These are phyloP conservation scores for Ogataea pignaliae DNA, from an alignment of 805 yeast species.

Conservation along the genomic window DNA sequence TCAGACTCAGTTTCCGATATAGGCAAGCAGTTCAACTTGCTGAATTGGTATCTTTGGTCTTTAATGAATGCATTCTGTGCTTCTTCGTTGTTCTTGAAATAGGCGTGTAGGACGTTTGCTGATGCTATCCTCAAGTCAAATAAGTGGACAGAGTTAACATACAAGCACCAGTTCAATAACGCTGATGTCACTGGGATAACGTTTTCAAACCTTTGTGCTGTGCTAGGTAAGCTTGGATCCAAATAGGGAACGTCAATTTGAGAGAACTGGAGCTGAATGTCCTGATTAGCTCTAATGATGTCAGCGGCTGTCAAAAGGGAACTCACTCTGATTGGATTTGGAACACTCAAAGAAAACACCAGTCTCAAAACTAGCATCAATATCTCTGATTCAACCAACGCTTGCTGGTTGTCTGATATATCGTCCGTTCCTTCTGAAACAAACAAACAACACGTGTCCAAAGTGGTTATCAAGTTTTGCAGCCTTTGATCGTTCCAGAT, in stretches of 20 bases:
- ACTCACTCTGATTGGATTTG: conserved; percentile 58
- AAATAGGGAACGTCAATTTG: conserved; percentile 89
- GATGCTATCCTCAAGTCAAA: conserved; percentile 82
- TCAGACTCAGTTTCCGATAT: conserved; percentile 10
- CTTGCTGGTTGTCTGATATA: conserved; percentile 55
- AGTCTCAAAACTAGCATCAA: conserved; percentile 63
- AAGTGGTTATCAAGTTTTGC: conserved; percentile 57
- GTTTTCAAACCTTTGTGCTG: conserved; percentile 29
- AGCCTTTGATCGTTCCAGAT: conserved; percentile 77
- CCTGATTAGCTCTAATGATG: conserved; percentile 60
- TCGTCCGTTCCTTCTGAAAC: conserved; percentile 70
- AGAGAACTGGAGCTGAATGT: conserved; percentile 66
- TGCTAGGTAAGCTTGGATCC: conserved; percentile 50
- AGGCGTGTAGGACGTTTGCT: conserved; percentile 59
- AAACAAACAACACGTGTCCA: conserved; percentile 71
- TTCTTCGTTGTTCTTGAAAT: conserved; percentile 57
- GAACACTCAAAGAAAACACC: conserved; percentile 62
- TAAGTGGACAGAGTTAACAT: conserved; percentile 73
- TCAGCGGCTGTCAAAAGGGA: conserved; percentile 77
- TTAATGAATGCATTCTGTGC: conserved; percentile 59
- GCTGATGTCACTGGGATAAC: conserved; percentile 69
- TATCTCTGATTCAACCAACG: conserved; percentile 56
- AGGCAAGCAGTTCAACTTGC: conserved; percentile 21
- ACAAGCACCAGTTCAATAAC: conserved; percentile 76
- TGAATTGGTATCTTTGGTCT: conserved; percentile 55